Evolutionary conservation across 106 monocot genomes (phyloP).

Genomic region (Acorus gramineus): DNA sequence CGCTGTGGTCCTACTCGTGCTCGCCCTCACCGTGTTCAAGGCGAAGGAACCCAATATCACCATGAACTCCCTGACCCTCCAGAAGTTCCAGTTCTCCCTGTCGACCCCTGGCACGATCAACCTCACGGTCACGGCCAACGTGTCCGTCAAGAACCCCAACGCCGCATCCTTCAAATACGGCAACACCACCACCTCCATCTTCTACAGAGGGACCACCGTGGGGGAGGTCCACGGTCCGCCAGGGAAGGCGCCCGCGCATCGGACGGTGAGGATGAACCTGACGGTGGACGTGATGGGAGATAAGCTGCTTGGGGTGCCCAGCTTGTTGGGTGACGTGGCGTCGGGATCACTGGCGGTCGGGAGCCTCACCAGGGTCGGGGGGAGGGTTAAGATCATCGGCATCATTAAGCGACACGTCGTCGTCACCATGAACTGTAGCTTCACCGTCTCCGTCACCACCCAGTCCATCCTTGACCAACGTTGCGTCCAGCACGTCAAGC

Average conservation of each 20-base stretch:
- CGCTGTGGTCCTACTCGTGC: constrained; percentile 45
- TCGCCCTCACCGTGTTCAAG: constrained; percentile 61
- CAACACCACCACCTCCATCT: constrained; percentile 60
- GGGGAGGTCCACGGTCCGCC: constrained; percentile 51
- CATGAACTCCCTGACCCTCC: constrained; percentile 33
- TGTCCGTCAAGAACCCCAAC: constrained; percentile 77
- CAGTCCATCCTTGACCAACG: constrained; percentile 25
- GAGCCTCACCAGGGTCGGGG: constrained; percentile 43
- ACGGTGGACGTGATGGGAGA: constrained; percentile 47
- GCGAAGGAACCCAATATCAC: constrained; percentile 43
- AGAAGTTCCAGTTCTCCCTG: constrained; percentile 5
- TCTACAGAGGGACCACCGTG: constrained; percentile 30
- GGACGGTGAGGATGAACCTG: constrained; percentile 57
- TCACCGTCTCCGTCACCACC: constrained; percentile 19
- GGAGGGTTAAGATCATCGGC: constrained; percentile 43
- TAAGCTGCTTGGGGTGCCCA: constrained; percentile 4
- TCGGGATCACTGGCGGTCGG: constrained; percentile 16
- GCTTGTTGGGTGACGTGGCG: constrained; percentile 15
- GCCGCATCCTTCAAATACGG: constrained; percentile 54
- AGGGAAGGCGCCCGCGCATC: constrained; percentile 32
- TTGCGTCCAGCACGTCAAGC: constrained; percentile 15
- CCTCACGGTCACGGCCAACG: constrained; percentile 49
- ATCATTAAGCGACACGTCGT: constrained; percentile 31
- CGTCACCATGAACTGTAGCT: constrained; percentile 47
- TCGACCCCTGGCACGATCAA: constrained; percentile 17